Evolutionary conservation across 768 basidiomycete genomes (phyloP).

Genomic region (Steccherinum ochraceum): DNA sequence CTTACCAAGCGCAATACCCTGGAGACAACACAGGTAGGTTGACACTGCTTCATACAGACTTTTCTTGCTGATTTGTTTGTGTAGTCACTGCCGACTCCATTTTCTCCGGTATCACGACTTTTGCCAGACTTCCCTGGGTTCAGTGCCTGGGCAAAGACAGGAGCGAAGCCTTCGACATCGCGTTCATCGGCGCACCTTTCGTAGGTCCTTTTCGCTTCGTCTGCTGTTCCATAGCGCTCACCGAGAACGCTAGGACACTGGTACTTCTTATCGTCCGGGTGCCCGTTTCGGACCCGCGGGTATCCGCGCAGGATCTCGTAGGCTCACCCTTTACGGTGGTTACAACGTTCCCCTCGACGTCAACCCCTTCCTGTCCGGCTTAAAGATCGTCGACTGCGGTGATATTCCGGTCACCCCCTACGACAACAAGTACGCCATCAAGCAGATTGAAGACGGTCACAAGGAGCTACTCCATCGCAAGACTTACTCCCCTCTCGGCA

Average conservation of each 20-base stretch:
- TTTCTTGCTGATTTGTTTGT: not conserved
- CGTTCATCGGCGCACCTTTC: constrained; percentile 76
- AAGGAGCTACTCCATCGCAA: constrained; percentile 61
- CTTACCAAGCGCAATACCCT: constrained; percentile 54
- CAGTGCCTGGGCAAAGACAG: constrained; percentile 66
- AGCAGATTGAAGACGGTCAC: constrained; percentile 71
- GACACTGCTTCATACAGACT: not conserved
- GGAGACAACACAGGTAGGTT: constrained; percentile 49
- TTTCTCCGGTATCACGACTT: constrained; percentile 80
- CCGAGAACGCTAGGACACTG: constrained; percentile 46
- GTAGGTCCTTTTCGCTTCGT: constrained; percentile 36
- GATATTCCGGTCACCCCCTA: constrained; percentile 77
- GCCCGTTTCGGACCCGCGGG: constrained; percentile 85
- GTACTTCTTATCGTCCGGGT: constrained; percentile 74
- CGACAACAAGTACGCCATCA: constrained; percentile 65
- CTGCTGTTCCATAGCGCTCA: not conserved
- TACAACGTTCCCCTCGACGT: constrained; percentile 71
- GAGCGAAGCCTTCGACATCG: constrained; percentile 64
- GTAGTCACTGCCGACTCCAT: constrained; percentile 70
- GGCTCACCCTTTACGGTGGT: constrained; percentile 68
- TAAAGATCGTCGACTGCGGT: constrained; percentile 71
- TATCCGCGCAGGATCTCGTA: constrained; percentile 72
- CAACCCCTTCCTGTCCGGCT: constrained; percentile 65
- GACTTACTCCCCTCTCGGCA: constrained; percentile 55
- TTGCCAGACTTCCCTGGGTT: constrained; percentile 82